Evolutionary conservation across 306 rosid species (phyloP), one percentile per base, ranked within the genome.

Genomic region (Hippophae gyantsensis): DNA sequence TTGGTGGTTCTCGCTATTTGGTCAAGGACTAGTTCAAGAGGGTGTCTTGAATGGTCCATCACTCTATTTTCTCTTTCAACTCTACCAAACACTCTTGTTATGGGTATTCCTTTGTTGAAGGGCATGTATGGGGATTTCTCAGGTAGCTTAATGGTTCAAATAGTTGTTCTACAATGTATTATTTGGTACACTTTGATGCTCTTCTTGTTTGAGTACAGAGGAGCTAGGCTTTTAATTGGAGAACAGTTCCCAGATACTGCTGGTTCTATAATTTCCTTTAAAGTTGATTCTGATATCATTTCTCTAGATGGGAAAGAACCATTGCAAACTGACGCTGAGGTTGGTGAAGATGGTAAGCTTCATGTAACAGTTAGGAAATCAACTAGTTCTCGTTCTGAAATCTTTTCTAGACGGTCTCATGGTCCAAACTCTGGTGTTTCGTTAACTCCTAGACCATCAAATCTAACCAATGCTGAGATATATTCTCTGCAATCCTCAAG

Each of bases 241-340:
- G 96, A 89, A 49, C 94, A 89, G 78, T 89, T 89, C 52, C 96
- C 94, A 0, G 96, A 88, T 49, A 83, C 94, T 6, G 94, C 88
- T 0, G 94, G 78, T 0, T 81, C 87, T 6, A 89, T 89, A 7
- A 69, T 89, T 0, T 89, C 94, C 0, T 89, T 89, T 55, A 65
- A 77, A 53, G 96, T 89, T 59, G 96, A 89, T 53, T 85, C 96
- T 13, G 96, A 89, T 69, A 60, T 89, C 26, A 11, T 89, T 2
- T 85, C 94, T 0, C 54, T 85, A 6, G 96, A 89, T 58, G 96
- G 96, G 51, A 82, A 85, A 56, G 96, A 88, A 57, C 85, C 88
- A 0, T 73, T 89, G 43, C 84, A 83, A 58, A 83, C 96, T 7
- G 88, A 85, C 7, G 90, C 96, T 2, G 86, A 89, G 72, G 75